Evolutionary conservation across 176 grass and related monocot species (phyloP).

Genomic region (Aegilops speltoides): DNA sequence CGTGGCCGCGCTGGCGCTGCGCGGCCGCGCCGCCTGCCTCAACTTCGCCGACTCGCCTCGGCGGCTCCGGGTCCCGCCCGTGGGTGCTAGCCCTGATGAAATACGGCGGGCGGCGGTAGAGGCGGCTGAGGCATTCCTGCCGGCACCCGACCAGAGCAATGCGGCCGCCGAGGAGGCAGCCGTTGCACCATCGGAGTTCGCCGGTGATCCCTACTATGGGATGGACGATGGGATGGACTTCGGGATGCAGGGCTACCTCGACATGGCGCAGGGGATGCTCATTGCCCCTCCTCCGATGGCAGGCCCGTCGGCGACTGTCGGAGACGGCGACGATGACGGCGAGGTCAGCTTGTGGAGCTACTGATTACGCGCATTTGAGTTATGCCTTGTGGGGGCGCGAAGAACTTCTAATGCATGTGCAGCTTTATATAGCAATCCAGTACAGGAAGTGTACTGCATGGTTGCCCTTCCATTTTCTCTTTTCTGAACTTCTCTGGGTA

Average conservation of each 20-base stretch:
- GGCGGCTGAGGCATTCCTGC: conserved; percentile 54
- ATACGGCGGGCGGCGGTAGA: conserved; percentile 58
- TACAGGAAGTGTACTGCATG: conserved; percentile 10
- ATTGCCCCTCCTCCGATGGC: conserved; percentile 68
- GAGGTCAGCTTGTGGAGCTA: conserved; percentile 72
- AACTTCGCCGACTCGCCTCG: conserved; percentile 89
- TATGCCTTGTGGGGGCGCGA: not conserved
- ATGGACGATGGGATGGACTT: conserved; percentile 60
- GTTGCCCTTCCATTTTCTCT: not conserved
- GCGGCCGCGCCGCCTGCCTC: conserved; percentile 76
- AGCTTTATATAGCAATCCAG: conserved; percentile 16
- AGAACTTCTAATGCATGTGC: conserved; percentile 23
- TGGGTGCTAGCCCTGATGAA: conserved; percentile 47
- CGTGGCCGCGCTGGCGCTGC: conserved; percentile 73
- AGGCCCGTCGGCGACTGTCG: not conserved
- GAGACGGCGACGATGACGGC: conserved; percentile 32
- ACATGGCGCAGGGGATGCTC: conserved; percentile 91
- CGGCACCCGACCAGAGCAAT: not conserved
- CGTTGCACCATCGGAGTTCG: not conserved
- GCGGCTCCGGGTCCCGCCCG: conserved; percentile 38
- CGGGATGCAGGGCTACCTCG: conserved; percentile 84
- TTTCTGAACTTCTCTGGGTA: conserved; percentile 13
- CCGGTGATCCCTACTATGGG: not conserved
- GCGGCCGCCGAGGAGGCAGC: not conserved
- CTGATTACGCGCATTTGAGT: conserved; percentile 11